Base-by-base conservation (phyloP, 805 yeast genomes). In the Pichia kluyveri region DNA sequence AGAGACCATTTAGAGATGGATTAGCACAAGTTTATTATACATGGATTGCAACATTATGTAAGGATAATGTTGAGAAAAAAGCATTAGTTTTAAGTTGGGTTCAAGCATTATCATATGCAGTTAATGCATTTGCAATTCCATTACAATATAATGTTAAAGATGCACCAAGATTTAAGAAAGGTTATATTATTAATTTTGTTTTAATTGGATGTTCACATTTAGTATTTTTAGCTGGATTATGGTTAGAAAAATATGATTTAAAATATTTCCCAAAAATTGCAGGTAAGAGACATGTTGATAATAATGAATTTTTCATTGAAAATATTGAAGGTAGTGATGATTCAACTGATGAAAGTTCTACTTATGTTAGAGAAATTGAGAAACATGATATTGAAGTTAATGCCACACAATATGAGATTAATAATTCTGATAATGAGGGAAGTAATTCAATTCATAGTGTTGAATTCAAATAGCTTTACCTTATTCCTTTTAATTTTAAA, bases 1-100 rank as follows among this genome's bases (percentile, higher is more conserved):
- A 19, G 80, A 79, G 57, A 77, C 77, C 60, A 75, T 80, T 12
- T 80, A 82, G 73, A 42, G 51, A 55, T 41, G 76, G 83, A 18
- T 76, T 76, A 60, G 79, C 83, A 3, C 81, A 85, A 0, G 80
- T 80, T 42, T 62, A 78, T 43, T 76, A 79, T 68, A 71, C 82
- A 1, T 72, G 76, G 69, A 75, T 75, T 48, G 74, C 73, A 55
- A 85, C 79, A 61, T 72, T 79, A 46, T 67, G 79, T 50, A 69
- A 85, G 51, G 67, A 74, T 49, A 81, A 79, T 58, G 76, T 77
- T 15, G 74, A 77, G 51, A 69, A 72, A 41, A 68, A 80, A 55
- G 77, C 82, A 8, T 72, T 79, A 41, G 73, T 75, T 5, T 75
- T 81, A 73, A 41, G 52, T 12, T 49, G 51, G 37, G 49, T 51